These are phyloP conservation scores for Lecanosticta acicola DNA, from an alignment of 2,329 filamentous ascomycete species.

Conservation along the genomic window DNA sequence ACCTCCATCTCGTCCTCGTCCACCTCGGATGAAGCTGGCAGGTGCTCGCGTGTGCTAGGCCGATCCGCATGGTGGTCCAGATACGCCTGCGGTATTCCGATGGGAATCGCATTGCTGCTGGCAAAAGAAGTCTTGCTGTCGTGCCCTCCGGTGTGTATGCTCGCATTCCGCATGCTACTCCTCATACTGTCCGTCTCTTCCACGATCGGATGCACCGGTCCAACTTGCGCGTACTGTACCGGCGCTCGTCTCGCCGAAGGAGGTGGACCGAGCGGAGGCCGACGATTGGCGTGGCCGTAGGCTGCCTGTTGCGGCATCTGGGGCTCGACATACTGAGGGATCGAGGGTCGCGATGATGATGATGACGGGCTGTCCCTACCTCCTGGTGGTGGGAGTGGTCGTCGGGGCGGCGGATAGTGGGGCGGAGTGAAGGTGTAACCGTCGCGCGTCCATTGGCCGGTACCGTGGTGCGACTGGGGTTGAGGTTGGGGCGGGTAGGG, in stretches of 20 bases:
- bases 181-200: conserved; percentile 43
- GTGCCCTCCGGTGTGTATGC: conserved; percentile 22
- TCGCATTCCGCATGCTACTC: conserved; percentile 18
- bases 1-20: conserved; percentile 3
- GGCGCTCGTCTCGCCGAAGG: conserved; percentile 45
- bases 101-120: conserved; percentile 46
- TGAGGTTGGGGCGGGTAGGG: conserved; percentile 9
- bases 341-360: conserved; percentile 4
- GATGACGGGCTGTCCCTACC: background rate
- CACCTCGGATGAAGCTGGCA: conserved; percentile 4
- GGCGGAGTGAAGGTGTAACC: conserved; percentile 23
- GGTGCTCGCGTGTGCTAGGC: conserved; percentile 5
- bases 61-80: conserved; percentile 25
- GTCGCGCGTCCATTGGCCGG: conserved; percentile 28
- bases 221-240: conserved; percentile 45
- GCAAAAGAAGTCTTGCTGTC: conserved; percentile 39
- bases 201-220: conserved; percentile 45
- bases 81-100: conserved; percentile 38
- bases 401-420: conserved; percentile 14
- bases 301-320: conserved; percentile 30
- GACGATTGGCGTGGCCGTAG: conserved; percentile 28
- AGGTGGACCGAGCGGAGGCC: conserved; percentile 44
- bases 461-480: conserved; percentile 23
- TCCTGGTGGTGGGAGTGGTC: conserved; percentile 11
- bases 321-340: conserved; percentile 12